Percentiles rank a stretch among this genome's conserved stretches.
phyloP scores from a whole-genome alignment of 2,329 filamentous ascomycete genomes.

The Capronia epimyces region DNA sequence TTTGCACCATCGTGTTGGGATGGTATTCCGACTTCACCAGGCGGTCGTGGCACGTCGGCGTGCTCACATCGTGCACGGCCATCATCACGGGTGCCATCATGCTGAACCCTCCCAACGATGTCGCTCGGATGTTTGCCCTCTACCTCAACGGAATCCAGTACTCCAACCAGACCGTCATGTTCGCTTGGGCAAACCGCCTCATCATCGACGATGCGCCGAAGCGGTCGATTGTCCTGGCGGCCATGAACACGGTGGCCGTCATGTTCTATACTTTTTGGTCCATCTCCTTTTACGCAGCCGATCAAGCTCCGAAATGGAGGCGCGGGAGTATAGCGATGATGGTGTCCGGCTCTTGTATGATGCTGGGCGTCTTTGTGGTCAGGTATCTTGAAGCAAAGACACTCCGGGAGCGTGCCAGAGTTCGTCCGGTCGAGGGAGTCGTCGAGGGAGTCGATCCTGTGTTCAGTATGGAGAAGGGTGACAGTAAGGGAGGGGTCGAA shows the following conservation, averaged over 20 bases:
- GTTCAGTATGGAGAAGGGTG: too few relatives aligned
- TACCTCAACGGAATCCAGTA: conserved; percentile 16
- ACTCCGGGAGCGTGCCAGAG: too few relatives aligned
- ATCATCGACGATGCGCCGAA: conserved; percentile 11
- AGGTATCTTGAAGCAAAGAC: neutral
- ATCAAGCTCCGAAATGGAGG: conserved; percentile 13
- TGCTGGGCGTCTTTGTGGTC: conserved; percentile 4
- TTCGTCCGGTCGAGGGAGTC: too few relatives aligned
- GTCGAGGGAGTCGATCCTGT: too few relatives aligned
- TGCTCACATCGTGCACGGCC: conserved; percentile 13
- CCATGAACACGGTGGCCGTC: conserved; percentile 18
- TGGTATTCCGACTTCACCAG: conserved; percentile 17
- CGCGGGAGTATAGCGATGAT: conserved; percentile 18
- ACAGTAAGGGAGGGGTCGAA: too few relatives aligned
- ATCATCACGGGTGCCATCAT: conserved; percentile 17
- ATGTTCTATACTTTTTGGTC: conserved; percentile 16
- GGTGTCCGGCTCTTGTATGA: conserved; percentile 8
- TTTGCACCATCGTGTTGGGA: conserved; percentile 11
- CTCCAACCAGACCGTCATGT: conserved; percentile 15
- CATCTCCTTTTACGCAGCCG: conserved; percentile 14
- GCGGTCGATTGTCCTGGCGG: conserved; percentile 7
- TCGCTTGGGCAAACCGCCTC: conserved; percentile 16
- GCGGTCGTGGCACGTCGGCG: conserved; percentile 12
- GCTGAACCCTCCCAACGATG: conserved; percentile 9
- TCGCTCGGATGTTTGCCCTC: conserved; percentile 9